Conservation (phyloP, 176 grass and related monocot genomes). For the Phoenix dactylifera region DNA sequence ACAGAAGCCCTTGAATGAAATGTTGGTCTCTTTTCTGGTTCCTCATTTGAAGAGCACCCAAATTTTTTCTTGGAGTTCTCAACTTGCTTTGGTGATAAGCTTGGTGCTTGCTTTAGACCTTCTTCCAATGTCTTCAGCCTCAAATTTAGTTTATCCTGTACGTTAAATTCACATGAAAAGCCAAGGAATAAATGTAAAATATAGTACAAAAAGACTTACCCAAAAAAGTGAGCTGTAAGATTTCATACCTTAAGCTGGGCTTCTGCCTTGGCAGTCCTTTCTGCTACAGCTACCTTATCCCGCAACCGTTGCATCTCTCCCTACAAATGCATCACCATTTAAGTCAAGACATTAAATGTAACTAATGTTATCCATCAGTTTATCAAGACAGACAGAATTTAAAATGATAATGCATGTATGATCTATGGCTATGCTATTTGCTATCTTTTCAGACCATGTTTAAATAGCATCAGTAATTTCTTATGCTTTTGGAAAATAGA, state of each 20-base stretch:
- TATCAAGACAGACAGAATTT: too few species aligned
- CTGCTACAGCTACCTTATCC: slow-evolving; percentile 52
- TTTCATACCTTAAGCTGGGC: slow-evolving; percentile 62
- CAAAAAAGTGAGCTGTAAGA: neutral
- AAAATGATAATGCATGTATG: neutral
- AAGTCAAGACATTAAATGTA: too few species aligned
- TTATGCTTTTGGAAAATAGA: too few species aligned
- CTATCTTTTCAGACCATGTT: too few species aligned
- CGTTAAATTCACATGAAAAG: too few species aligned
- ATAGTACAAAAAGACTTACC: neutral
- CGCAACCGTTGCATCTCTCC: slow-evolving; percentile 67
- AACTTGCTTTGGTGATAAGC: slow-evolving; percentile 26
- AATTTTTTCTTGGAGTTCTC: slow-evolving; percentile 20
- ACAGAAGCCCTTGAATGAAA: slow-evolving; percentile 36
- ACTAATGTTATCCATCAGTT: too few species aligned
- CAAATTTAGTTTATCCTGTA: slow-evolving; percentile 68
- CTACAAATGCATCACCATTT: slow-evolving; percentile 24
- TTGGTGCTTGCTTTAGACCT: slow-evolving; percentile 39
- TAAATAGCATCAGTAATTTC: too few species aligned
- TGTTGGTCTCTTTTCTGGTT: slow-evolving; percentile 31
- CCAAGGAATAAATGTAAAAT: too few species aligned
- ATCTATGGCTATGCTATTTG: too few species aligned
- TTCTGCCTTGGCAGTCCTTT: slow-evolving; percentile 75
- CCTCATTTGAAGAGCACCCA: neutral
- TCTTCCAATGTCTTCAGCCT: slow-evolving; percentile 71